phyloP scores from a whole-genome alignment of 2,329 filamentous ascomycete species.

The Trichoderma guizhouense region DNA sequence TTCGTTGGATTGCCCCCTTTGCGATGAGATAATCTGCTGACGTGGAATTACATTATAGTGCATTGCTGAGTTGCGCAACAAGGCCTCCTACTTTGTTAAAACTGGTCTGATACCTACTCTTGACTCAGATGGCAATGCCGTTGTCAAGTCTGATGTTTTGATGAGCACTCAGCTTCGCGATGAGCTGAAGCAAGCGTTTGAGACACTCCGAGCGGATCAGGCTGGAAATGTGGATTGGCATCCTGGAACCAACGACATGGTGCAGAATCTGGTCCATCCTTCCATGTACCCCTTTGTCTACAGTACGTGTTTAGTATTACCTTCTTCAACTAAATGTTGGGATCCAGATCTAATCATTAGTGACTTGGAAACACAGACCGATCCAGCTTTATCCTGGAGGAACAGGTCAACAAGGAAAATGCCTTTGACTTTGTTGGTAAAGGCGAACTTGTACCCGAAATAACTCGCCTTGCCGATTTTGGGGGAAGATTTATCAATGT shows the following conservation, averaged over 20 bases:
- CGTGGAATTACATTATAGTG: constrained; percentile 9
- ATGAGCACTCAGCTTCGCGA: neutral
- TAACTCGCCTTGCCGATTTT: neutral
- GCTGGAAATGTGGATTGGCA: constrained; percentile 47
- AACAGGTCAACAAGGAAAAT: constrained; percentile 25
- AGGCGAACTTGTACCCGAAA: constrained; percentile 18
- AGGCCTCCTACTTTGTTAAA: constrained; percentile 41
- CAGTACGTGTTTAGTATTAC: neutral
- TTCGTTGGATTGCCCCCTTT: constrained; percentile 18
- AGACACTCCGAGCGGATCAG: constrained; percentile 10
- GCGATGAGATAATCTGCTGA: neutral
- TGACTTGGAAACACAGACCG: neutral
- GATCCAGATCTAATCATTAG: neutral
- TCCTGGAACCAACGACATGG: constrained; percentile 48
- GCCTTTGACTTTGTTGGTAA: constrained; percentile 29
- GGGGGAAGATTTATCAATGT: neutral
- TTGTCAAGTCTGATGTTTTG: constrained; percentile 14
- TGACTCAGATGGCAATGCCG: constrained; percentile 7
- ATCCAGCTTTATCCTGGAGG: constrained; percentile 18
- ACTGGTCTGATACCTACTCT: constrained; percentile 32
- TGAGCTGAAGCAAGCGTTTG: constrained; percentile 11
- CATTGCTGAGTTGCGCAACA: constrained; percentile 44
- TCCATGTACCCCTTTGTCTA: constrained; percentile 22
- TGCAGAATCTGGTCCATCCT: constrained; percentile 34
- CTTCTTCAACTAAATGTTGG: neutral